Evolutionary conservation across 140 eudicot species (phyloP).

Genomic region (Flaveria floridana): DNA sequence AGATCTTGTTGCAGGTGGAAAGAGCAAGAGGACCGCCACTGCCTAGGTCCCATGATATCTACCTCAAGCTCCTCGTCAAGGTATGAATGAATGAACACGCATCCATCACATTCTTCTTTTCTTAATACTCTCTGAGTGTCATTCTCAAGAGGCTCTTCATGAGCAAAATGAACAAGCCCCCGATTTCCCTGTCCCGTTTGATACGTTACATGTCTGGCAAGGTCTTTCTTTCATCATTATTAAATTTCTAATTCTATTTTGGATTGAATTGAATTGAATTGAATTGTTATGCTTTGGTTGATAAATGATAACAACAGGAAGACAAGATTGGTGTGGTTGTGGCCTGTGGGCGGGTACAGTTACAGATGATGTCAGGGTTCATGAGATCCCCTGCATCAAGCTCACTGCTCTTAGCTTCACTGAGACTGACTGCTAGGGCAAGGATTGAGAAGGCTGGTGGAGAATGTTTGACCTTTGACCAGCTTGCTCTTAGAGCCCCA

Average conservation of each 20-base stretch:
- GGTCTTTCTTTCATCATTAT: no score
- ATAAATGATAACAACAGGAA: slow-evolving; percentile 24
- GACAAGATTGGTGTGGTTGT: slow-evolving; percentile 64
- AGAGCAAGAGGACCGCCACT: slow-evolving; percentile 52
- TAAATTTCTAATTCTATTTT: no score
- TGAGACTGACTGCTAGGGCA: no score
- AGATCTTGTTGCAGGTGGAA: slow-evolving; percentile 49
- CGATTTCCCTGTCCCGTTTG: not conserved
- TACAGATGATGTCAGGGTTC: slow-evolving; percentile 8
- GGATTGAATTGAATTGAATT: no score
- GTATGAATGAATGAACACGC: not conserved
- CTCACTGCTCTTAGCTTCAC: no score
- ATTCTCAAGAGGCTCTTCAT: no score
- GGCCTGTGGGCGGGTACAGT: slow-evolving; percentile 32
- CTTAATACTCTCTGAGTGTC: no score
- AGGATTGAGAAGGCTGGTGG: no score
- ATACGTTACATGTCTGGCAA: slow-evolving; percentile 13
- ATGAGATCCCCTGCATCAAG: no score
- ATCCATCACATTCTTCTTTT: not conserved
- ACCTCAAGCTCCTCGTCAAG: slow-evolving; percentile 48
- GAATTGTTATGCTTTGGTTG: not conserved
- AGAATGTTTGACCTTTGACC: no score
- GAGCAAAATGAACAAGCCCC: no score
- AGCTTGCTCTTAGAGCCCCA: no score
- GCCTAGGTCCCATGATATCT: slow-evolving; percentile 39